Percentiles rank a stretch among this genome's conserved stretches.
Conservation (phyloP, 108 stramenopile species). For the Fistulifera solaris region DNA sequence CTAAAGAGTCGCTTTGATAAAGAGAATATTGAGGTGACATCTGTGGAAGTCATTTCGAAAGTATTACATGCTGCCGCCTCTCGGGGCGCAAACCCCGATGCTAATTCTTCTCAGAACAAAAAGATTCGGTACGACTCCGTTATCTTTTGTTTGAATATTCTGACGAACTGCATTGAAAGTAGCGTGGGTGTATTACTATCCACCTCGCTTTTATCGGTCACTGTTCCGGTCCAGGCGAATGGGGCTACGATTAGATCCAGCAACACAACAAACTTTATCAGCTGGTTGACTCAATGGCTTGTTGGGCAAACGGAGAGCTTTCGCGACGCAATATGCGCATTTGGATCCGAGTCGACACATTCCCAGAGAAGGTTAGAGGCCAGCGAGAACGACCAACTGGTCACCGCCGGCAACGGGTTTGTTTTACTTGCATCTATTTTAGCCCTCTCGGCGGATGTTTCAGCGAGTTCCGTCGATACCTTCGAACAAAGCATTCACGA, state of each 20-base stretch:
- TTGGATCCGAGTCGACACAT: conserved; percentile 23
- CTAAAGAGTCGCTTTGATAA: neutral
- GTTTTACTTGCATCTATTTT: conserved; percentile 71
- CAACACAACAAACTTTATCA: conserved; percentile 15
- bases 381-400: conserved; percentile 42
- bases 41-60: neutral
- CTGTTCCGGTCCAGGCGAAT: neutral
- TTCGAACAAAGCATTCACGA: conserved; percentile 2
- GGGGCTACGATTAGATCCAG: neutral
- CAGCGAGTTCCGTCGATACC: conserved; percentile 19
- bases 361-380: conserved; percentile 17
- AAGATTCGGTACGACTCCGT: conserved; percentile 41
- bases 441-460: conserved; percentile 9
- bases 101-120: neutral
- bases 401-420: conserved; percentile 76
- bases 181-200: neutral
- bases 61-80: neutral
- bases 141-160: conserved; percentile 66
- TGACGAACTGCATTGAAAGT: conserved; percentile 67
- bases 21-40: neutral
- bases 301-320: conserved; percentile 49
- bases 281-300: conserved; percentile 59
- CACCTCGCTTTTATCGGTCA: neutral
- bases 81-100: neutral
- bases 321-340: conserved; percentile 42